These are phyloP conservation scores for Malus fusca DNA, from an alignment of 306 rosid species.

Conservation along the genomic window DNA sequence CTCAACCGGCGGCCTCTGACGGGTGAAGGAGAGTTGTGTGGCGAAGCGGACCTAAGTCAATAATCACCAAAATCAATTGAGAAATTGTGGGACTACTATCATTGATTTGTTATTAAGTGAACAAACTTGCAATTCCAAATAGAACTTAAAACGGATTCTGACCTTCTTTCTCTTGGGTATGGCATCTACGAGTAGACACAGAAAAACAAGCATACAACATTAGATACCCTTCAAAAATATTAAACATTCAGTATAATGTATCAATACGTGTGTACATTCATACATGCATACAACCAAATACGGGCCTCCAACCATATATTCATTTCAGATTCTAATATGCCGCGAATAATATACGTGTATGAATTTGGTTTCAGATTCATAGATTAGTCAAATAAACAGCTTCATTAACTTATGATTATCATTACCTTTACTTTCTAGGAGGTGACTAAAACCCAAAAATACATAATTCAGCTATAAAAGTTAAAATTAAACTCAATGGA, in stretches of 20 bases:
- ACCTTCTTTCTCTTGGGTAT: conserved; percentile 37
- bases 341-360: neutral
- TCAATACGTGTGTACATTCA: neutral
- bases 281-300: neutral
- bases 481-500: neutral
- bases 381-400: neutral
- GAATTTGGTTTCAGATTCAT: neutral
- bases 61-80: conserved; percentile 4
- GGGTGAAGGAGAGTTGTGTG: conserved; percentile 26
- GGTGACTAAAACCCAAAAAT: neutral
- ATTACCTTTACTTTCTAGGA: neutral
- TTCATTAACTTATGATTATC: neutral
- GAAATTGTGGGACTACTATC: too few relatives aligned
- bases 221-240: conserved; percentile 12
- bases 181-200: conserved; percentile 26
- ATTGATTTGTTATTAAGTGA: neutral
- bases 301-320: neutral
- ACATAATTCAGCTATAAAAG: neutral
- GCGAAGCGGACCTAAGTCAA: conserved; percentile 27
- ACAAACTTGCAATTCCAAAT: neutral
- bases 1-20: conserved; percentile 23
- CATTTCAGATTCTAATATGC: too few relatives aligned
- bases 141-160: neutral
- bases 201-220: neutral
- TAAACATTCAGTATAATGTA: neutral